Evolutionary conservation across 2,329 filamentous ascomycete species (phyloP).

Genomic region (Dothistroma pini): DNA sequence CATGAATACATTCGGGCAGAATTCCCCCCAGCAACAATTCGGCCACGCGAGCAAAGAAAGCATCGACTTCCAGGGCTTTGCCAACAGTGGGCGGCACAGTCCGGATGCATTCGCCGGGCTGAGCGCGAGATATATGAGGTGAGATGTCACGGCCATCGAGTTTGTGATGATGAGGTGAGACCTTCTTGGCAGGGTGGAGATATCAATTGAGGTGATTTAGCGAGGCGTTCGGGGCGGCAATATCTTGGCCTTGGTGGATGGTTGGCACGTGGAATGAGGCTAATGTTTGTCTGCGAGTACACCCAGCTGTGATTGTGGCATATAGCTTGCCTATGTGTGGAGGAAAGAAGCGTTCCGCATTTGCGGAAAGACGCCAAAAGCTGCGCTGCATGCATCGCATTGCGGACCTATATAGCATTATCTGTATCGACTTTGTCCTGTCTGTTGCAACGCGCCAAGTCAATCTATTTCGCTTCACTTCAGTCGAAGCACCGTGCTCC

Average conservation of each 20-base stretch:
- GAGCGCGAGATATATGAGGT: conserved; percentile 52
- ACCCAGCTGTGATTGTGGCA: not conserved
- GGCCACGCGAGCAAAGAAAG: conserved; percentile 65
- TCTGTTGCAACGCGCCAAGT: not conserved
- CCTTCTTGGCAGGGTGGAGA: not conserved
- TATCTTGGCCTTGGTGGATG: not conserved
- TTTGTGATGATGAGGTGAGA: not conserved
- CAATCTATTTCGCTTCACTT: not conserved
- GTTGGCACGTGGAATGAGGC: not conserved
- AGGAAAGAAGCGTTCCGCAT: not conserved
- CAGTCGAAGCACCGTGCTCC: not conserved
- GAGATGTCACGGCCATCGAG: conserved; percentile 7
- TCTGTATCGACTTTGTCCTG: not conserved
- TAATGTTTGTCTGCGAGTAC: not conserved
- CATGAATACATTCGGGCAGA: conserved; percentile 33
- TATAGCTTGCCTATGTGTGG: not conserved
- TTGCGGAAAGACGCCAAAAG: not conserved
- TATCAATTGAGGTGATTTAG: conserved; percentile 3
- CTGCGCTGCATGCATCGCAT: not conserved
- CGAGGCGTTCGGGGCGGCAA: conserved; percentile 7
- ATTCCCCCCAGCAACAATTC: conserved; percentile 21
- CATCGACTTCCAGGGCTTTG: conserved; percentile 59
- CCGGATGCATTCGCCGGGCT: conserved; percentile 76
- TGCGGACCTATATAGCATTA: not conserved
- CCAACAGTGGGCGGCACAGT: conserved; percentile 66